These are phyloP conservation scores for Trifolium pratense DNA, from an alignment of 306 rosid species.

Conservation along the genomic window DNA sequence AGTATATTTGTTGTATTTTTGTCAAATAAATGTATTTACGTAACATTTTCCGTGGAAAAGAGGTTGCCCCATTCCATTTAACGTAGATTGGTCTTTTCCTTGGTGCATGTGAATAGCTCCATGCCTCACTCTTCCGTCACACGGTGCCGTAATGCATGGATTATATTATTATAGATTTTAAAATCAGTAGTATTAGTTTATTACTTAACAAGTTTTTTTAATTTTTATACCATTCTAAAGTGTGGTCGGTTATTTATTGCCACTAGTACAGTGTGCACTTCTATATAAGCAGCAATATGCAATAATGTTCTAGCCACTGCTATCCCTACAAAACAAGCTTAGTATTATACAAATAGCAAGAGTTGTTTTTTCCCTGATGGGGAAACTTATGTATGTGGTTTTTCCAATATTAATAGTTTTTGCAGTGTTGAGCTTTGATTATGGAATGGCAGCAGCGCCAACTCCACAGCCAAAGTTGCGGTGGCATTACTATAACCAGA, in stretches of 20 bases:
- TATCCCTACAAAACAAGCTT: conserved; percentile 13
- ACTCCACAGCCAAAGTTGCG: conserved; percentile 44
- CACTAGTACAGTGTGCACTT: conserved; percentile 18
- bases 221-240: conserved; percentile 23
- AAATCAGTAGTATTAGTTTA: neutral
- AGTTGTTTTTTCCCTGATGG: conserved; percentile 42
- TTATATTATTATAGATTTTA: conserved; percentile 10
- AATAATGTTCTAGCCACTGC: conserved; percentile 17
- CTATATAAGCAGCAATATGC: conserved; percentile 38
- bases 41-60: too few species aligned
- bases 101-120: conserved; percentile 61
- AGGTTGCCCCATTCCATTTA: too few species aligned
- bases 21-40: too few species aligned
- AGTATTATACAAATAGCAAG: conserved; percentile 20
- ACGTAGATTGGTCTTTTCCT: neutral
- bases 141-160: conserved; percentile 52
- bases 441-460: conserved; percentile 35
- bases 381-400: conserved; percentile 27
- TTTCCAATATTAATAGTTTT: conserved; percentile 43
- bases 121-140: conserved; percentile 49
- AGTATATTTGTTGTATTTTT: too few species aligned
- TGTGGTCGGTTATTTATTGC: conserved; percentile 43
- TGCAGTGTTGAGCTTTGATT: conserved; percentile 45
- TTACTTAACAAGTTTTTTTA: conserved; percentile 4
- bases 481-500: conserved; percentile 69